Conservation (phyloP, 352 stramenopile species). For the Pythium periplocum region DNA sequence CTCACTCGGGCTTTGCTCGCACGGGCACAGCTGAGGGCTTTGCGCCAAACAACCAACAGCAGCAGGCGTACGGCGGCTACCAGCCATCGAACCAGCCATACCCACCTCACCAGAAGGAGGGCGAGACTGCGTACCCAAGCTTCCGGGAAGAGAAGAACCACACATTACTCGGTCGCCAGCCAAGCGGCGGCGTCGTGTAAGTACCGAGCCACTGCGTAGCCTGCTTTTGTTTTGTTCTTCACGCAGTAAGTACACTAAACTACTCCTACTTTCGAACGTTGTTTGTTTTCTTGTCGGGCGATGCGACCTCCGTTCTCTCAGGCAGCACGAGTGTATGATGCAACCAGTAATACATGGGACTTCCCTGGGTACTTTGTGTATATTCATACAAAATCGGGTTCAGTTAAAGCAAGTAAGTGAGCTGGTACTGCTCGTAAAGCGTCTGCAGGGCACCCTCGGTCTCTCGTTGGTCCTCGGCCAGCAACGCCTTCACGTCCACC, state of each 20-base stretch:
- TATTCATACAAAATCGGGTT: slow-evolving; percentile 14
- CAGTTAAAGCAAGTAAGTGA: slow-evolving; percentile 35
- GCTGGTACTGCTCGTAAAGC: slow-evolving; percentile 38
- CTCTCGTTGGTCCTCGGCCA: slow-evolving; percentile 35
- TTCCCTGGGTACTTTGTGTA: background rate
- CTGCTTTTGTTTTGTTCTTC: too few relatives aligned
- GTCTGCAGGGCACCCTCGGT: slow-evolving; percentile 21
- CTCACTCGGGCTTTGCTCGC: slow-evolving; percentile 11
- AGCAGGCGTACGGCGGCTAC: slow-evolving; percentile 7
- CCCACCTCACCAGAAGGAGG: slow-evolving; percentile 15
- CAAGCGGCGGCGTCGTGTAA: slow-evolving; percentile 64
- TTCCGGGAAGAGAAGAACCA: slow-evolving; percentile 68
- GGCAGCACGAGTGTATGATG: too few relatives aligned
- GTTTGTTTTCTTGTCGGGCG: too few relatives aligned
- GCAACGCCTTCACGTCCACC: slow-evolving; percentile 34
- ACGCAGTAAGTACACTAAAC: too few relatives aligned
- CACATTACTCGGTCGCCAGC: slow-evolving; percentile 53
- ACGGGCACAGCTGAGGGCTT: slow-evolving; percentile 12
- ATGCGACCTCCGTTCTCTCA: too few relatives aligned
- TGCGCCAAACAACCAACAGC: slow-evolving; percentile 1
- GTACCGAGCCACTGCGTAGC: too few relatives aligned
- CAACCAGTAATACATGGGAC: too few relatives aligned
- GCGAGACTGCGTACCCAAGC: slow-evolving; percentile 49
- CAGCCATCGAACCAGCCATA: slow-evolving; percentile 4
- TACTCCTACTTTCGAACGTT: too few relatives aligned